Evolutionary conservation across 2,329 filamentous ascomycete species (phyloP).

Genomic region (Penicillium sp.): DNA sequence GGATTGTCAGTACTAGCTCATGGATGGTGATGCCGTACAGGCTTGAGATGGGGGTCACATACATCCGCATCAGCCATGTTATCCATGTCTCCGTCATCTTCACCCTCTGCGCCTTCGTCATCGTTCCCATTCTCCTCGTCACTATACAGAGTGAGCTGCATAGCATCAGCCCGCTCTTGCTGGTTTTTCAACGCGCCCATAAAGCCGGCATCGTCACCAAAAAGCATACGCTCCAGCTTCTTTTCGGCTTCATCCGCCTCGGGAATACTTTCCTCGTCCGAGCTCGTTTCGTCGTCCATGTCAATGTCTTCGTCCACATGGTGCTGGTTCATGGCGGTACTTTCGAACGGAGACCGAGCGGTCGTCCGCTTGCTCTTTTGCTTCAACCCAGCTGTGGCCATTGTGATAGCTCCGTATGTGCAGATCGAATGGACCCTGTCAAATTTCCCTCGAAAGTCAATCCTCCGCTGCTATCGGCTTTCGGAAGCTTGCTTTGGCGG

Average conservation of each 20-base stretch:
- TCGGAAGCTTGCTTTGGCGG: slow-evolving; percentile 14
- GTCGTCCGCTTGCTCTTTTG: slow-evolving; percentile 28
- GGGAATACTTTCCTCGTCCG: slow-evolving; percentile 31
- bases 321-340: slow-evolving; percentile 10
- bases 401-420: slow-evolving; percentile 10
- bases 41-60: slow-evolving; percentile 22
- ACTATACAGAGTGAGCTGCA: slow-evolving; percentile 34
- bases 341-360: slow-evolving; percentile 24
- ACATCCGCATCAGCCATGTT: slow-evolving; percentile 70
- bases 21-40: background rate
- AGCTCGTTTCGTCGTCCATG: slow-evolving; percentile 25
- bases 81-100: slow-evolving; percentile 51
- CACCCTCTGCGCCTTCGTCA: slow-evolving; percentile 44
- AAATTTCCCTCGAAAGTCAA: background rate
- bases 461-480: slow-evolving; percentile 8
- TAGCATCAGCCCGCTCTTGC: slow-evolving; percentile 40
- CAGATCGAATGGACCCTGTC: background rate
- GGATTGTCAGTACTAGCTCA: background rate
- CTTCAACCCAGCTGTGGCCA: slow-evolving; percentile 29
- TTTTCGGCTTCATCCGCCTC: slow-evolving; percentile 79
- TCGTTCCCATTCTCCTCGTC: slow-evolving; percentile 28
- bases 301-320: slow-evolving; percentile 24
- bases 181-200: slow-evolving; percentile 64
- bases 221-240: slow-evolving; percentile 80
- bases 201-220: slow-evolving; percentile 83